Conservation (phyloP, 768 basidiomycete species). For the Crassisporium funariophilum region DNA sequence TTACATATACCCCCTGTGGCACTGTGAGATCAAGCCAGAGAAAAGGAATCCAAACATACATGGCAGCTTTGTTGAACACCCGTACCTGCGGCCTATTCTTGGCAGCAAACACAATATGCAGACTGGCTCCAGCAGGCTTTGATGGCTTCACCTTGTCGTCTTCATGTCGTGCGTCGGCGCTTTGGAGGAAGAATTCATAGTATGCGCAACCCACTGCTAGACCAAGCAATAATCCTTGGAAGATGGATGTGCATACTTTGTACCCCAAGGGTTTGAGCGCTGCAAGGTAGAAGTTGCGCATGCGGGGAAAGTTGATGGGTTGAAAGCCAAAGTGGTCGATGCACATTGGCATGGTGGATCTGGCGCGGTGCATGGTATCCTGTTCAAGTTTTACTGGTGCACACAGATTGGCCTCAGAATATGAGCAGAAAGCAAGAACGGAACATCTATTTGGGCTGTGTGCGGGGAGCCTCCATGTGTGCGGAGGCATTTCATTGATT, state of each 20-base stretch:
- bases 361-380: neutral
- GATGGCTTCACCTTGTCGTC: neutral
- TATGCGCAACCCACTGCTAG: neutral
- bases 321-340: neutral
- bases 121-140: neutral
- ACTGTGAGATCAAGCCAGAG: neutral
- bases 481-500: no score
- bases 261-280: neutral
- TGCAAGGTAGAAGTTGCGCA: neutral
- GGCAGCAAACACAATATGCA: neutral
- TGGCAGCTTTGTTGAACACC: neutral
- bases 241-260: neutral
- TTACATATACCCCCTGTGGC: neutral
- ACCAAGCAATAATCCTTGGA: neutral
- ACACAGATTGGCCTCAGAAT: no score
- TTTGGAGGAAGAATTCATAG: neutral
- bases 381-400: no score
- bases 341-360: neutral
- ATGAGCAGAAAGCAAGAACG: no score
- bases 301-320: neutral
- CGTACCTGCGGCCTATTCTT: neutral
- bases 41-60: neutral
- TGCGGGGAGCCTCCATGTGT: no score
- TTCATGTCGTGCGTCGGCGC: neutral
- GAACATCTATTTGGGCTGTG: no score